Evolutionary conservation across 139 green algal species (phyloP), one percentile per base, ranked within the genome.

Genomic region (Klebsormidium nitens): DNA sequence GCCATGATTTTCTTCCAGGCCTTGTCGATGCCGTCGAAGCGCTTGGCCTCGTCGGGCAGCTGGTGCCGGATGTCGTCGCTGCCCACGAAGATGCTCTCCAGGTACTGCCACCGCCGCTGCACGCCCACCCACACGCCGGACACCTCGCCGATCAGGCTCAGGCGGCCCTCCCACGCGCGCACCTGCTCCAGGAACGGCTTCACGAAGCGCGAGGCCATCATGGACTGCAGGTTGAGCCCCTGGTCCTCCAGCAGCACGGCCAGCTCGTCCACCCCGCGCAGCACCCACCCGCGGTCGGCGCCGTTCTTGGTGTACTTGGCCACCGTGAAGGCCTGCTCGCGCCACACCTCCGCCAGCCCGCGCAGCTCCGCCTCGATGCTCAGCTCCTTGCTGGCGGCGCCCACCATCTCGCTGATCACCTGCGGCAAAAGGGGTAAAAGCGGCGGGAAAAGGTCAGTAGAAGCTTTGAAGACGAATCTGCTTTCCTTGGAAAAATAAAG

Each of bases 101-200:
- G 68, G 70, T 95, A 95, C 87, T 92, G 90, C 88, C 88, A 95
- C 75, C 89, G 90, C 56, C 86, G 80, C 75, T 95, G 87, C 38
- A 89, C 86, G 40, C 77, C 59, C 81, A 88, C 87, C 85, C 83
- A 88, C 23, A 56, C 59, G 71, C 93, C 87, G 34, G 89, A 90
- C 60, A 80, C 88, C 72, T 95, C 88, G 58, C 80, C 79, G 50
- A 95, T 89, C 3, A 93, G 79, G 4, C 79, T 86, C 19, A 95
- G 82, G 63, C 81, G 84, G 62, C 86, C 81, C 74, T 95, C 88
- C 89, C 89, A 95, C 23, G 64, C 44, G 19, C 83, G 82, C 31
- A 92, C 79, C 4, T 75, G 80, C 36, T 93, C 84, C 0, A 85
- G 73, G 71, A 95, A 91, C 3, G 89, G 87, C 36, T 83, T 74